Percentiles rank a stretch among this genome's conserved stretches.
These are phyloP conservation scores for Maudiozyma saulgeensis DNA, from an alignment of 805 yeast genomes.

Conservation along the genomic window DNA sequence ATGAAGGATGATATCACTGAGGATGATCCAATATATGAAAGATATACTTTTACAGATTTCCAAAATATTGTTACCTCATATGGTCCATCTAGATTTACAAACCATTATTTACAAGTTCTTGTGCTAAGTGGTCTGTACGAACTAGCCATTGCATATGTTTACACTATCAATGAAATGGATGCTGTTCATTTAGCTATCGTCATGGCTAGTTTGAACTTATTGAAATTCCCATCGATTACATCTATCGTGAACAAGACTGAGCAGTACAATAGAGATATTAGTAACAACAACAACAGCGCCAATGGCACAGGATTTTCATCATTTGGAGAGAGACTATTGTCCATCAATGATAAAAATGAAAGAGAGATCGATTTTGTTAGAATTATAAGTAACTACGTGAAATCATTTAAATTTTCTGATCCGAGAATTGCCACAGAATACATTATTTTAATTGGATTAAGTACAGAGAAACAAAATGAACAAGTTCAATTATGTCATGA, in stretches of 20 bases:
- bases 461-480: slow-evolving; percentile 32
- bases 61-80: slow-evolving; percentile 60
- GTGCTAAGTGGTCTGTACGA: slow-evolving; percentile 74
- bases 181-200: slow-evolving; percentile 86
- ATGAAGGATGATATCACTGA: slow-evolving; percentile 46
- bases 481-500: slow-evolving; percentile 59
- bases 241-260: slow-evolving; percentile 5
- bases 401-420: slow-evolving; percentile 74
- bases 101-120: slow-evolving; percentile 64
- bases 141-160: slow-evolving; percentile 54
- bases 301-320: background rate
- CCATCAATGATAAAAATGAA: slow-evolving; percentile 24
- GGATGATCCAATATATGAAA: slow-evolving; percentile 52
- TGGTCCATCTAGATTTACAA: slow-evolving; percentile 66
- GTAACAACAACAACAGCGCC: slow-evolving; percentile 12
- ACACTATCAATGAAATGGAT: slow-evolving; percentile 60
- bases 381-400: slow-evolving; percentile 68
- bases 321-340: background rate
- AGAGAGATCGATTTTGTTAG: slow-evolving; percentile 43
- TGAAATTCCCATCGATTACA: slow-evolving; percentile 21
- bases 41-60: slow-evolving; percentile 62
- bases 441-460: slow-evolving; percentile 57
- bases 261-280: background rate
- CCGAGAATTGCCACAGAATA: slow-evolving; percentile 92
- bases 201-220: slow-evolving; percentile 60